These are phyloP conservation scores for Lodderomyces orthopsilosis DNA, from an alignment of 1,139 yeast genomes.

Conservation along the genomic window DNA sequence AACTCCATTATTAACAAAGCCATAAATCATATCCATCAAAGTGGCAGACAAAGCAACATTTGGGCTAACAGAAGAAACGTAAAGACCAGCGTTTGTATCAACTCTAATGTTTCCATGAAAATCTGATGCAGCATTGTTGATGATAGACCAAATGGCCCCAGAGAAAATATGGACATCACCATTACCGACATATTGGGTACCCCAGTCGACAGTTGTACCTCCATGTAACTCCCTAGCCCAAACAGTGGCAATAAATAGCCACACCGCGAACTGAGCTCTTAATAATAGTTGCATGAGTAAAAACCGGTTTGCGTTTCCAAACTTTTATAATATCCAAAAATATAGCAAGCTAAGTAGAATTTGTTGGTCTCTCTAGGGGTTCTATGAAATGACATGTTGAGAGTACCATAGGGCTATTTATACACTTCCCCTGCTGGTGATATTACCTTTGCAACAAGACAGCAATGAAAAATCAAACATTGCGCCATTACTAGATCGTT, in stretches of 20 bases:
- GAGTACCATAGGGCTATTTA: not conserved
- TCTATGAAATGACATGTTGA: not conserved
- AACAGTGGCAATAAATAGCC: not conserved
- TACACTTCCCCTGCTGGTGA: not conserved
- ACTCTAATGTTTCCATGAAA: conserved; percentile 22
- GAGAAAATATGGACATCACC: conserved; percentile 26
- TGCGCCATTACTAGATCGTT: not conserved
- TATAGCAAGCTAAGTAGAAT: not conserved
- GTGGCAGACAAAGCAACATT: conserved; percentile 15
- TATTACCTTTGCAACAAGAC: too few relatives aligned
- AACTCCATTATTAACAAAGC: conserved; percentile 22
- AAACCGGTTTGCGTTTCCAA: not conserved
- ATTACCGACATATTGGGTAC: conserved; percentile 17
- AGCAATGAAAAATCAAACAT: not conserved
- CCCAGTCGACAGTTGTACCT: conserved; percentile 13
- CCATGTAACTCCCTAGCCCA: not conserved
- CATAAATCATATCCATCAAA: conserved; percentile 12
- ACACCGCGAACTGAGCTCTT: not conserved
- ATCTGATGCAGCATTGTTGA: conserved; percentile 25
- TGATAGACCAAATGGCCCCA: conserved; percentile 33
- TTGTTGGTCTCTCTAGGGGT: not conserved
- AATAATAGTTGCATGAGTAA: not conserved
- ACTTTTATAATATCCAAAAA: not conserved
- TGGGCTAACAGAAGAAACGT: conserved; percentile 9
- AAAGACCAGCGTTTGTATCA: conserved; percentile 24